phyloP scores from a whole-genome alignment of 2,329 filamentous ascomycete species.

The Clarireedia monteithiana region DNA sequence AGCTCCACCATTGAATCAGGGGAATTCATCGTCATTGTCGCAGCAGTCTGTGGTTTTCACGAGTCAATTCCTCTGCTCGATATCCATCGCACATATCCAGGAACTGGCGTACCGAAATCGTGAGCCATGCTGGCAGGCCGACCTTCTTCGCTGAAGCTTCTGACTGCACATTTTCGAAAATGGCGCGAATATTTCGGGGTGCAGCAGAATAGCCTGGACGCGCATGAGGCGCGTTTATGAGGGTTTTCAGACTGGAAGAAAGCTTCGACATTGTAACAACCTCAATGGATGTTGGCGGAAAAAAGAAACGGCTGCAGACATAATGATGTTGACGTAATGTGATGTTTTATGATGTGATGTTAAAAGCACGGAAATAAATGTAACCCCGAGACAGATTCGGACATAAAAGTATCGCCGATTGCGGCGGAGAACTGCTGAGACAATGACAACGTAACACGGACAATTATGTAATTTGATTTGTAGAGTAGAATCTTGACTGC shows the following conservation, averaged over 20 bases:
- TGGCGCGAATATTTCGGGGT: constrained; percentile 51
- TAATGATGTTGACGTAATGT: not conserved
- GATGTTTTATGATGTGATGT: no score
- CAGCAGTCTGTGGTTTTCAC: constrained; percentile 51
- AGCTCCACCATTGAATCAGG: constrained; percentile 64
- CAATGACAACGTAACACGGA: no score
- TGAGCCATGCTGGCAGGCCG: constrained; percentile 57
- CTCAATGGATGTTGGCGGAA: not conserved
- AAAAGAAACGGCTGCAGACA: not conserved
- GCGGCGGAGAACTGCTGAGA: no score
- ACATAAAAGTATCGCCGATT: not conserved
- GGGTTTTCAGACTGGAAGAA: constrained; percentile 60
- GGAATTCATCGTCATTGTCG: constrained; percentile 81
- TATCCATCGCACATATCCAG: not conserved
- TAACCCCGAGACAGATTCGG: not conserved
- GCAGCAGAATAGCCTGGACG: constrained; percentile 58
- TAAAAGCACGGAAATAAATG: not conserved
- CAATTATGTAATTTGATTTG: no score
- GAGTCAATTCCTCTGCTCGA: not conserved
- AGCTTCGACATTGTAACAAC: constrained; percentile 58
- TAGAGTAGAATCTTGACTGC: no score
- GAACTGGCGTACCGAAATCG: constrained; percentile 45
- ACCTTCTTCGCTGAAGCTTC: constrained; percentile 56
- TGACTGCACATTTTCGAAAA: constrained; percentile 56
- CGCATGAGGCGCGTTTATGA: constrained; percentile 64